Base-by-base conservation (phyloP, 305 asterid species). In the Fraxinus platypoda region DNA sequence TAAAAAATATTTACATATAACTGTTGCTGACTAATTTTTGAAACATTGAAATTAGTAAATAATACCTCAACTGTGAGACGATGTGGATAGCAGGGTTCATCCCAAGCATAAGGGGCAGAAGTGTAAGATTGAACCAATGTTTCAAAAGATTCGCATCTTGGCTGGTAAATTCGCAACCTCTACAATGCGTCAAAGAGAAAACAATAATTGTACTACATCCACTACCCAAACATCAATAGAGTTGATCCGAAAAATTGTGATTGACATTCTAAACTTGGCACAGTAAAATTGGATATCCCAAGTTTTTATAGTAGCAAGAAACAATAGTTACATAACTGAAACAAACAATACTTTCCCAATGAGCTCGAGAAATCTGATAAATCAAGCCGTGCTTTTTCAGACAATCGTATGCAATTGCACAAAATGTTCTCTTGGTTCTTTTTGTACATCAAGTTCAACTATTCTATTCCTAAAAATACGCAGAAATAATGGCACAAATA, bases 121-220 rank as follows among this genome's bases (percentile, higher is more conserved):
- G 97, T 92, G 85, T 94, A 96, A 83, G 97, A 91, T 87, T 94
- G 92, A 86, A 94, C 85, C 82, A 91, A 88, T 21, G 99, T 93
- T 90, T 96, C 98, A 78, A 94, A 94, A 75, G 94, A 90, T 89
- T 96, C 99, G 88, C 99, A 94, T 84, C 90, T 92, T 73, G 94
- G 99, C 88, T 96, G 99, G 93, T 91, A 94, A 83, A 96, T 77
- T 76, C 99, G 94, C 88, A 96, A 88, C 86, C 94, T 91, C 99
- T 94, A 78, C 89, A 86, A 80, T 82, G 82, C 74, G 78, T 34
- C 78, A 85, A 84, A 85, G 83, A 86, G 80, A 78, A 46, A n/a
- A 80, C 70, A 72, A 78, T 78, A 82, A 80, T 75, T 76, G 46
- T 31, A 25, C 59, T 8, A 37, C 46, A 28, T 78, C 57, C 73